Base-by-base conservation (phyloP, 2,329 filamentous ascomycete species). In the Penicillium freii region DNA sequence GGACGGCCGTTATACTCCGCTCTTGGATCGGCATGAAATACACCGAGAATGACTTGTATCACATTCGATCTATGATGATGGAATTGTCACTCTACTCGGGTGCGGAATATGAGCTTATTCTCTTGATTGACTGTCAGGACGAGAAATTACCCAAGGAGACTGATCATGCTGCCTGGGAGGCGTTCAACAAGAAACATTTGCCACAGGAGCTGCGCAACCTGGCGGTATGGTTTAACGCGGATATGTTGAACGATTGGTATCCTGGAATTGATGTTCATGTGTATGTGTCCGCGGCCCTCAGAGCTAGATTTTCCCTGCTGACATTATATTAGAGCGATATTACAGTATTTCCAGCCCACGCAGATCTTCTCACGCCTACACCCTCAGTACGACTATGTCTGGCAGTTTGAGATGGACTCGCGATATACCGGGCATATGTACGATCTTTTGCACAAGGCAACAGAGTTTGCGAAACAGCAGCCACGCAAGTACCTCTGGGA, bases 91-190 rank as follows among this genome's bases (percentile, higher is more conserved):
- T 96, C 55, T 87, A 89, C 51, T 92, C 91, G 5, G 91, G 91
- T 25, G 91, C 89, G 34, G 89, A 93, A 66, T 96, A 96, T 72
- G 89, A 94, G 64, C 84, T 96, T 4, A 90, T 95, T 69, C 82
- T 96, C 21, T 82, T 96, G 2, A 85, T 96, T 9, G 91, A 96
- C 72, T 87, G 95, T 66, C 92, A 90, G 74, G 89, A 95, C 67
- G 83, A 85, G 54, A 82, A 79, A 59, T 78, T 92, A 60, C 89
- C 90, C 9, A 86, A 45, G 25, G 19, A 46, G 15, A 13, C 19
- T 9, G 49, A 60, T 19, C 10, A 27, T 4, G 46, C 42, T 3
- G 57, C 52, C 25, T 51, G 55, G 52, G 29, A 58, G 19, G 19
- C 36, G 6, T 52, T 62, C 29, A 51, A 58, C 23, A 19, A 46